phyloP scores from a whole-genome alignment of 495 filamentous ascomycete genomes.

The Aspergillus funiculosus region DNA sequence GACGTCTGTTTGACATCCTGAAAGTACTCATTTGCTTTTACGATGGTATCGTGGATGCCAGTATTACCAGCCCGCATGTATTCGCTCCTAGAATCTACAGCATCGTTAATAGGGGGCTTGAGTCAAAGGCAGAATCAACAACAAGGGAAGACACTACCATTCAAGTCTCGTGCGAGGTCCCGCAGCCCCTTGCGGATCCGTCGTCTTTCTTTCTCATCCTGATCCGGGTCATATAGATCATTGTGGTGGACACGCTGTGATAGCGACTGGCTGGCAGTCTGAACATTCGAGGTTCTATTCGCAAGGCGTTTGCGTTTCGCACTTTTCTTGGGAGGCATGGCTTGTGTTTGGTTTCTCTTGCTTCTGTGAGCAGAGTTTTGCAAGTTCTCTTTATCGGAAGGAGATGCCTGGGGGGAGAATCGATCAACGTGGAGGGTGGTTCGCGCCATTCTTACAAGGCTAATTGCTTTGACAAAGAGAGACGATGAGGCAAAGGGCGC shows the following conservation, averaged over 20 bases:
- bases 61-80: constrained; percentile 54
- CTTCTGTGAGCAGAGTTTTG: constrained; percentile 10
- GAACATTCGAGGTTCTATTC: constrained; percentile 29
- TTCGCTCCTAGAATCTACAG: constrained; percentile 59
- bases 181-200: constrained; percentile 61
- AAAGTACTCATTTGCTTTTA: constrained; percentile 59
- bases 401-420: constrained; percentile 26
- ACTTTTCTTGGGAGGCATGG: constrained; percentile 26
- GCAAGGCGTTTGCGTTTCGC: constrained; percentile 42
- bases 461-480: constrained; percentile 12
- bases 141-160: constrained; percentile 42
- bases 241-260: constrained; percentile 28
- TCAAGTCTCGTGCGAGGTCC: constrained; percentile 58
- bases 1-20: constrained; percentile 75
- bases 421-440: constrained; percentile 14
- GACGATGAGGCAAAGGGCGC: not conserved
- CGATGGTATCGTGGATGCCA: constrained; percentile 57
- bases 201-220: constrained; percentile 72
- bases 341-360: constrained; percentile 24
- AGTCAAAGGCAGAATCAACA: not conserved
- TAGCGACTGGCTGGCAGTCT: constrained; percentile 20
- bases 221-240: constrained; percentile 79
- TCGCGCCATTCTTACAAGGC: constrained; percentile 28
- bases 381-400: constrained; percentile 59
- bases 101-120: constrained; percentile 15